Evolutionary conservation across 257 asterid genomes (phyloP).

Genomic region (Gardenia jasminoides): DNA sequence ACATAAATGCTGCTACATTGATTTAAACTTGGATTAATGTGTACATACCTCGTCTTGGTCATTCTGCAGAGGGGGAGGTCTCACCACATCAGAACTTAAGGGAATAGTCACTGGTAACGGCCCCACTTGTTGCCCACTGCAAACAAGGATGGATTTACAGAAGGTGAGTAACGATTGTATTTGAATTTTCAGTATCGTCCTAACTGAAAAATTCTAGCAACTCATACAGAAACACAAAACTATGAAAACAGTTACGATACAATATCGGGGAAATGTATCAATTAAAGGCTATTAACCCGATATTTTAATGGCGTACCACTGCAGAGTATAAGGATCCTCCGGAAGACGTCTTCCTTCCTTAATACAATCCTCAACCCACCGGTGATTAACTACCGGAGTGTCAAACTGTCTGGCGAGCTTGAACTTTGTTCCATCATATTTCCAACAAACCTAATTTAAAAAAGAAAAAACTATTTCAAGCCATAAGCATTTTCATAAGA

Average conservation of each 20-base stretch:
- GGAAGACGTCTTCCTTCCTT: slow-evolving; percentile 58
- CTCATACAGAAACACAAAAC: not conserved
- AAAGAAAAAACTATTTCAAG: not conserved
- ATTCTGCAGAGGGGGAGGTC: slow-evolving; percentile 30
- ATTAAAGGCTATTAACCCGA: too few species aligned
- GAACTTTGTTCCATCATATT: slow-evolving; percentile 47
- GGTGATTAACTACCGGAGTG: slow-evolving; percentile 59
- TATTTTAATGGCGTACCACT: slow-evolving; percentile 43
- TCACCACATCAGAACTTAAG: slow-evolving; percentile 24
- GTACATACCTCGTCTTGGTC: slow-evolving; percentile 28
- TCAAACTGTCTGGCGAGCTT: slow-evolving; percentile 49
- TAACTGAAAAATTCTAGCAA: not conserved
- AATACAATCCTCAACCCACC: slow-evolving; percentile 88
- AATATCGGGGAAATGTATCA: too few species aligned
- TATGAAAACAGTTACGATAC: not conserved
- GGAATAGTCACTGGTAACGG: slow-evolving; percentile 41
- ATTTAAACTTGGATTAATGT: not conserved
- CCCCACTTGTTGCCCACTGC: slow-evolving; percentile 76
- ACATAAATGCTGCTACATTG: not conserved
- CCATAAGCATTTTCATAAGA: not conserved
- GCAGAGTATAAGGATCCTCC: slow-evolving; percentile 50
- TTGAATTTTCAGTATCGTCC: not conserved
- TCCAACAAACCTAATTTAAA: slow-evolving; percentile 42
- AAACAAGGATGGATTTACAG: slow-evolving; percentile 18
- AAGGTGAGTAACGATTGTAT: not conserved